Base-by-base conservation (phyloP, 345 rosid genomes). In the Fremontodendron californicum region DNA sequence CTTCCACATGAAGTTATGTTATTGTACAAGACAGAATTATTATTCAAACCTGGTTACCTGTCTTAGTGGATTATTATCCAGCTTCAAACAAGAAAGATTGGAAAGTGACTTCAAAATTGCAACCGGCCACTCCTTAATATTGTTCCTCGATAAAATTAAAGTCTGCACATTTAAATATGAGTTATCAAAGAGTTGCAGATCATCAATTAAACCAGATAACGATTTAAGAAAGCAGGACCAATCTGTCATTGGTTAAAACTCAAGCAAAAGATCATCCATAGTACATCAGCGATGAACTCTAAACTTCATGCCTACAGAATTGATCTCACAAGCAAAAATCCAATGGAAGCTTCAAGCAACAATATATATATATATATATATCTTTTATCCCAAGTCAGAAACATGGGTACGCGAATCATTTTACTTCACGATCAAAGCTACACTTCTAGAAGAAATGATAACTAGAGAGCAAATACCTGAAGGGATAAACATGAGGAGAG, bases 61-160 rank as follows among this genome's bases (percentile, higher is more conserved):
- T 78, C 76, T 80, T 43, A 93, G 90, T 55, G 85, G 88, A 85
- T 94, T 94, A 78, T 83, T 74, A 84, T 94, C 98, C 85, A 94
- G 80, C 93, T 88, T 94, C 88, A 94, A 87, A 79, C 94, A 89
- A 31, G 80, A 74, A 76, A 94, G 97, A 68, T 78, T 87, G 33
- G 90, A 61, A 70, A 94, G 93, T 66, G 92, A 84, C 76, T 69
- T 58, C 33, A 58, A 58, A 58, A 58, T 58, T 81, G 70, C 85
- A 54, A 86, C 86, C 87, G 98, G 98, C 98, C 98, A 94, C 23
- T 88, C 94, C 76, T 85, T 87, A 71, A 94, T 86, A 82, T 88
- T 89, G 88, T 94, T 94, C 83, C 86, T 81, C 62, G 98, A 91
- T 85, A 94, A 82, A 79, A 90, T 85, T 68, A 94, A 84, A 46